A percentile compares a stretch with the other conserved stretches of the same genome.
These are phyloP conservation scores for Candida coleopterorum DNA, from an alignment of 805 yeast species.

Conservation along the genomic window DNA sequence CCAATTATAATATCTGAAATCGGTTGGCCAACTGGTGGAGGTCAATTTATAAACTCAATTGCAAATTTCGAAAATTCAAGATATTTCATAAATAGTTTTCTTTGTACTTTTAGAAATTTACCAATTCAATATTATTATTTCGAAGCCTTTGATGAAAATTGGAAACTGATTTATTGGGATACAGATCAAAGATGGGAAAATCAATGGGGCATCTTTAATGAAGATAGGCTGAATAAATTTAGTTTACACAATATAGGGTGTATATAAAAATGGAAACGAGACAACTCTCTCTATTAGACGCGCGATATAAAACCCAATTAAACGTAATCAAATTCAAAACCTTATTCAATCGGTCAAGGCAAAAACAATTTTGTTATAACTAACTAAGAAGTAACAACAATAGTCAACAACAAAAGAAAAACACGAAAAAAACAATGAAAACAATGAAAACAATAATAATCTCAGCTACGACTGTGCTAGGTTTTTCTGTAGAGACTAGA, in stretches of 20 bases:
- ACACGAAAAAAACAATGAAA: too few relatives aligned
- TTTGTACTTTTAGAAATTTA: constrained; percentile 38
- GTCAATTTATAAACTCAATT: constrained; percentile 37
- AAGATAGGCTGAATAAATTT: constrained; percentile 30
- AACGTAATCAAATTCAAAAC: too few relatives aligned
- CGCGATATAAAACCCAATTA: too few relatives aligned
- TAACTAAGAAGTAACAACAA: too few relatives aligned
- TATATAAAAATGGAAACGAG: constrained; percentile 2
- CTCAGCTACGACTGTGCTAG: too few relatives aligned
- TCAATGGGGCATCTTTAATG: constrained; percentile 63
- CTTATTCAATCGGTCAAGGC: too few relatives aligned
- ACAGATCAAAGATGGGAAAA: constrained; percentile 56
- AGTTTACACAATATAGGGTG: constrained; percentile 7
- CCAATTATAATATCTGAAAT: constrained; percentile 52
- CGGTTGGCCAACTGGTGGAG: constrained; percentile 73
- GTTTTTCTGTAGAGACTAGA: too few relatives aligned
- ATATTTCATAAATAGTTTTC: constrained; percentile 46
- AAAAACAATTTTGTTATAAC: too few relatives aligned
- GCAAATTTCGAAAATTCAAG: constrained; percentile 46
- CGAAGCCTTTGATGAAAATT: constrained; percentile 72
- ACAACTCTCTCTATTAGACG: too few relatives aligned
- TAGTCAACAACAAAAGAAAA: too few relatives aligned
- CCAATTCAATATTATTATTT: constrained; percentile 53
- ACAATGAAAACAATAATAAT: too few relatives aligned
- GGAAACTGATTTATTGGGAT: constrained; percentile 54